phyloP scores from a whole-genome alignment of 2,329 filamentous ascomycete species.

The Massarina eburnea region DNA sequence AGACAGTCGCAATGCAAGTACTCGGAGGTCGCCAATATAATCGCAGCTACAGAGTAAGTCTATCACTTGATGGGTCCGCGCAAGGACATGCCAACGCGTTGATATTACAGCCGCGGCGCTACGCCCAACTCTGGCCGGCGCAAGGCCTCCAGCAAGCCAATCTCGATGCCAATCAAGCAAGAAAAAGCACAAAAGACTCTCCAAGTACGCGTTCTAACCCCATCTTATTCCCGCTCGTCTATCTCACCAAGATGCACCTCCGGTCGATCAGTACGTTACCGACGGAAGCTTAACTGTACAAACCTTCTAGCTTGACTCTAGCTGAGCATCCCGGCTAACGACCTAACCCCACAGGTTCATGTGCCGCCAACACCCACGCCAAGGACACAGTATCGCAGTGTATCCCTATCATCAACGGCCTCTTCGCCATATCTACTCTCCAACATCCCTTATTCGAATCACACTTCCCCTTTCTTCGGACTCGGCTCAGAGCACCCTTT shows the following conservation, averaged over 20 bases:
- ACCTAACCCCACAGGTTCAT: constrained; percentile 17
- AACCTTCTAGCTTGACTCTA: constrained; percentile 1
- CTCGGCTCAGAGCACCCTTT: constrained; percentile 78
- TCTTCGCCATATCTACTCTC: constrained; percentile 63
- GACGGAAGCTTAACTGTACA: constrained; percentile 6
- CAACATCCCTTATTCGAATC: constrained; percentile 70
- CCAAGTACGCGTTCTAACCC: constrained; percentile 26
- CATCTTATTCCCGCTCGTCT: constrained; percentile 8
- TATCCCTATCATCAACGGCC: constrained; percentile 41
- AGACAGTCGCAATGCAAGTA: constrained; percentile 75
- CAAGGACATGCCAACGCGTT: no score
- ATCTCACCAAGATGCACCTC: neutral
- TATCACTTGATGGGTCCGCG: constrained; percentile 3
- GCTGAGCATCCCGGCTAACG: constrained; percentile 1
- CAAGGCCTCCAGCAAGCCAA: constrained; percentile 32
- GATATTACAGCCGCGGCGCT: constrained; percentile 31
- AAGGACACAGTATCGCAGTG: constrained; percentile 33
- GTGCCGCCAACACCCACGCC: constrained; percentile 33
- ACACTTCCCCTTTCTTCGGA: constrained; percentile 78
- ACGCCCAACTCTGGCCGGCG: constrained; percentile 27
- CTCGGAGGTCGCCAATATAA: constrained; percentile 72
- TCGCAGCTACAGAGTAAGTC: constrained; percentile 63
- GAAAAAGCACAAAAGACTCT: constrained; percentile 23
- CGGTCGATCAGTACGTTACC: neutral
- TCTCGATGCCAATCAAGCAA: constrained; percentile 23